These are phyloP conservation scores for Lactifluus hygrophoroides DNA, from an alignment of 768 basidiomycete species.

Conservation along the genomic window DNA sequence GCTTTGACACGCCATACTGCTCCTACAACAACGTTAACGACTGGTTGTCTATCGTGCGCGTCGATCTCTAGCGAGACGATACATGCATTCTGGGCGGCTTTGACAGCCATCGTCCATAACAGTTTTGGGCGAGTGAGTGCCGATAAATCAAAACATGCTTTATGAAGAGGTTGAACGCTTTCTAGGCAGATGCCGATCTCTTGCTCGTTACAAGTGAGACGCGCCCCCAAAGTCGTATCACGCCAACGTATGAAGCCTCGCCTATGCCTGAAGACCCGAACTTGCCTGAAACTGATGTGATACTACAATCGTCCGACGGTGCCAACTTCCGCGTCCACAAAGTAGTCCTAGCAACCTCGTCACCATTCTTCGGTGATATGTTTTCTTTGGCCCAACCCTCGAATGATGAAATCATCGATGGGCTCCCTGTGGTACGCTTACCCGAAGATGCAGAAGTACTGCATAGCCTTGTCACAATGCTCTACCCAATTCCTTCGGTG, in stretches of 20 bases:
- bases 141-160: not conserved
- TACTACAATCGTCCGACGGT: conserved; percentile 25
- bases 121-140: not conserved
- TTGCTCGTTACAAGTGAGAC: not conserved
- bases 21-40: not conserved
- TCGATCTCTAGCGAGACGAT: not conserved
- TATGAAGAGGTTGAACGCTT: not conserved
- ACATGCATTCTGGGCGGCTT: too few relatives aligned
- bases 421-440: conserved; percentile 9
- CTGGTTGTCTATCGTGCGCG: not conserved
- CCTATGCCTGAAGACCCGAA: not conserved
- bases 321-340: conserved; percentile 26
- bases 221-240: not conserved
- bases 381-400: conserved; percentile 21
- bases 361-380: conserved; percentile 28
- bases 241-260: not conserved
- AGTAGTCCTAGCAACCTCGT: conserved; percentile 25
- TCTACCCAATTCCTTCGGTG: conserved; percentile 1
- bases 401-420: conserved; percentile 1
- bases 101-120: too few relatives aligned
- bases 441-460: conserved; percentile 7
- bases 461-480: conserved; percentile 1
- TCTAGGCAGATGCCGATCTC: not conserved
- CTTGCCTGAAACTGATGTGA: conserved; percentile 11
- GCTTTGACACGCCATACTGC: not conserved